Evolutionary conservation across 768 basidiomycete species (phyloP).

Genomic region (Lepiota subincarnata): DNA sequence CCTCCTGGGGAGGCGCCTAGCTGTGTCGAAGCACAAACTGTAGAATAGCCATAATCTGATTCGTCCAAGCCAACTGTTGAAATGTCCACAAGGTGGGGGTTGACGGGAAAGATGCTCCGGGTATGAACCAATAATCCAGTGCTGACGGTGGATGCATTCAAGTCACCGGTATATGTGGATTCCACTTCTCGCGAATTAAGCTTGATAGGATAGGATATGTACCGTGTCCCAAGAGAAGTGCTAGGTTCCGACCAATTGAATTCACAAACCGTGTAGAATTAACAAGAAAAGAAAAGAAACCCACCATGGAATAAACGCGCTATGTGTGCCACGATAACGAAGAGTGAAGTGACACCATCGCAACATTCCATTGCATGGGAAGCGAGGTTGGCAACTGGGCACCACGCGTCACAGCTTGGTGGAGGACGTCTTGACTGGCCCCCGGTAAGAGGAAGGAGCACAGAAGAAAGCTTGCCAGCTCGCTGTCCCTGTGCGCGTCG

Average conservation of each 20-base stretch:
- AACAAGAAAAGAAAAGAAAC: neutral
- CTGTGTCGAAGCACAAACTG: neutral
- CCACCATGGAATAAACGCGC: constrained; percentile 21
- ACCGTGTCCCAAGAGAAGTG: constrained; percentile 24
- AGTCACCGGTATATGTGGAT: neutral
- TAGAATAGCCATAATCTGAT: neutral
- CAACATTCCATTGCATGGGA: constrained; percentile 74
- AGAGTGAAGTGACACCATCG: constrained; percentile 61
- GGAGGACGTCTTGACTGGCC: neutral
- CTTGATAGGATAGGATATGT: constrained; percentile 18
- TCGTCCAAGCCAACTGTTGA: neutral
- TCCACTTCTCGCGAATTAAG: neutral
- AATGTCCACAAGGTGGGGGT: neutral
- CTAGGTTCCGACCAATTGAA: constrained; percentile 22
- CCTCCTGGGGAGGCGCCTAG: too few relatives aligned
- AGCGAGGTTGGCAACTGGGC: neutral
- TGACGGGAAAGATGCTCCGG: neutral
- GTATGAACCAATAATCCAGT: neutral
- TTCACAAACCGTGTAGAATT: too few relatives aligned
- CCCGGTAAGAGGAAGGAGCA: neutral
- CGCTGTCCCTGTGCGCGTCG: constrained; percentile 1
- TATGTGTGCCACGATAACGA: constrained; percentile 30
- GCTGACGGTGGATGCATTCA: neutral
- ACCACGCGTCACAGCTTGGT: constrained; percentile 14
- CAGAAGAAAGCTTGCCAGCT: constrained; percentile 7